A percentile compares a stretch with the other conserved stretches of the same genome.
These are phyloP conservation scores for Leucocoprinus birnbaumii DNA, from an alignment of 768 basidiomycete species.

Conservation along the genomic window DNA sequence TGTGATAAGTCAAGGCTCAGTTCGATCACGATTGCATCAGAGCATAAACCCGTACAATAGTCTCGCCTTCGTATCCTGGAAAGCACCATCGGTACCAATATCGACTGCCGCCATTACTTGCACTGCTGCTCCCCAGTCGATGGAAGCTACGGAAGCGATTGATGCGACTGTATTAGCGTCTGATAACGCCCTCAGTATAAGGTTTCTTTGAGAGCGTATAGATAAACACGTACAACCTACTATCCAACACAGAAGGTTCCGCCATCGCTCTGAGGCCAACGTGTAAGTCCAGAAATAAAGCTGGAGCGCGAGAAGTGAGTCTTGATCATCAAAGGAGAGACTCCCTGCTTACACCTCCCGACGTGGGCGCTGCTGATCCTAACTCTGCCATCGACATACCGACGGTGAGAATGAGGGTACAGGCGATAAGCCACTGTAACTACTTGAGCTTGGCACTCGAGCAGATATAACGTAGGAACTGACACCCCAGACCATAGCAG, in stretches of 20 bases:
- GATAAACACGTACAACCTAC: conserved; percentile 49
- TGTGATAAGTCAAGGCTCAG: conserved; percentile 19
- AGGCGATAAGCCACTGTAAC: conserved; percentile 70
- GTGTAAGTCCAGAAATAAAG: conserved; percentile 54
- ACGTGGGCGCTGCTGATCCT: conserved; percentile 69
- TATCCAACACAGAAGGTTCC: conserved; percentile 49
- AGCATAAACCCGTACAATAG: not conserved
- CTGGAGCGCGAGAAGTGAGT: conserved; percentile 14
- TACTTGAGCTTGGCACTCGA: not conserved
- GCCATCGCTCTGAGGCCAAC: conserved; percentile 38
- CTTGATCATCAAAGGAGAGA: not conserved
- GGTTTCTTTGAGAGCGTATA: no score
- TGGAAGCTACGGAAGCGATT: conserved; percentile 49
- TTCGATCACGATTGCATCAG: no score
- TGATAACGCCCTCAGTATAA: no score
- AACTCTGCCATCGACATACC: conserved; percentile 70
- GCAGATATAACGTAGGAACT: conserved; percentile 17
- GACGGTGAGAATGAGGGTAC: conserved; percentile 58
- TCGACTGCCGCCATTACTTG: conserved; percentile 64
- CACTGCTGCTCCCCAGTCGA: conserved; percentile 65
- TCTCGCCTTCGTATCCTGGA: conserved; percentile 36
- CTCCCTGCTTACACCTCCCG: conserved; percentile 62
- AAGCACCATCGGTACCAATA: conserved; percentile 45
- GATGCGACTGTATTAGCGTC: conserved; percentile 52
- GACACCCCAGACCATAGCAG: conserved; percentile 67